A percentile compares a stretch with the other conserved stretches of the same genome.
phyloP scores from a whole-genome alignment of 1,284 basidiomycete species.

The Apiotrichum porosum region DNA sequence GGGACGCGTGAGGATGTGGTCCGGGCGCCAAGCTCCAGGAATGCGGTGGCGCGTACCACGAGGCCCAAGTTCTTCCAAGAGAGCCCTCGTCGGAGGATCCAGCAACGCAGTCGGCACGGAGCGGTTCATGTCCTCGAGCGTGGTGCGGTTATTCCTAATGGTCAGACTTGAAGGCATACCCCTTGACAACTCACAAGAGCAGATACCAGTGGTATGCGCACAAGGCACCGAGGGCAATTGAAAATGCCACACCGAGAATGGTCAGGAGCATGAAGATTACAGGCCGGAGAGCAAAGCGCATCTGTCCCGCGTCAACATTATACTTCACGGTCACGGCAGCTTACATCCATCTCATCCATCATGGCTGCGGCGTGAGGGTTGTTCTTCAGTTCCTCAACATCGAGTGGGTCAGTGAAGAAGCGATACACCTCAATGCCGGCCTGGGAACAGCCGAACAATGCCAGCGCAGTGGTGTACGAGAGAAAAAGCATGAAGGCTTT shows the following conservation, averaged over 20 bases:
- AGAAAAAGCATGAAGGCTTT: slow-evolving; percentile 81
- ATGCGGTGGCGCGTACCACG: slow-evolving; percentile 6
- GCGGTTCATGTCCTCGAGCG: slow-evolving; percentile 66
- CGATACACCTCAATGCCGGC: slow-evolving; percentile 59
- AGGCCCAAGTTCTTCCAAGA: slow-evolving; percentile 6
- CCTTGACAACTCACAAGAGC: slow-evolving; percentile 53
- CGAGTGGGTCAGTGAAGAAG: slow-evolving; percentile 57
- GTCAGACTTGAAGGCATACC: no score
- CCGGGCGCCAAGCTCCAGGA: slow-evolving; percentile 49
- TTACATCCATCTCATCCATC: slow-evolving; percentile 5
- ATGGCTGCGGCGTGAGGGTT: background rate
- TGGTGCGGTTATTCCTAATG: slow-evolving; percentile 75
- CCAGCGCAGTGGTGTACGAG: slow-evolving; percentile 60
- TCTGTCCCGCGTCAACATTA: no score
- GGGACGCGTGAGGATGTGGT: slow-evolving; percentile 65
- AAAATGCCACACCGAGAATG: slow-evolving; percentile 60
- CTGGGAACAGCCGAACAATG: slow-evolving; percentile 60
- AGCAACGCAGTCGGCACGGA: slow-evolving; percentile 53
- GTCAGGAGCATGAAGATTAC: slow-evolving; percentile 66
- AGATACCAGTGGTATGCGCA: slow-evolving; percentile 73
- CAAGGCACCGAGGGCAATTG: slow-evolving; percentile 69
- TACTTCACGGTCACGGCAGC: no score
- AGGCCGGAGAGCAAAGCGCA: slow-evolving; percentile 54
- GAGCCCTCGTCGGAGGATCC: slow-evolving; percentile 14
- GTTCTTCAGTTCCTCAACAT: background rate